Percentiles rank a stretch among this genome's conserved stretches.
These are phyloP conservation scores for Choanephora cucurbitarum DNA, from an alignment of 371 early-diverging fungal genomes.

Conservation along the genomic window DNA sequence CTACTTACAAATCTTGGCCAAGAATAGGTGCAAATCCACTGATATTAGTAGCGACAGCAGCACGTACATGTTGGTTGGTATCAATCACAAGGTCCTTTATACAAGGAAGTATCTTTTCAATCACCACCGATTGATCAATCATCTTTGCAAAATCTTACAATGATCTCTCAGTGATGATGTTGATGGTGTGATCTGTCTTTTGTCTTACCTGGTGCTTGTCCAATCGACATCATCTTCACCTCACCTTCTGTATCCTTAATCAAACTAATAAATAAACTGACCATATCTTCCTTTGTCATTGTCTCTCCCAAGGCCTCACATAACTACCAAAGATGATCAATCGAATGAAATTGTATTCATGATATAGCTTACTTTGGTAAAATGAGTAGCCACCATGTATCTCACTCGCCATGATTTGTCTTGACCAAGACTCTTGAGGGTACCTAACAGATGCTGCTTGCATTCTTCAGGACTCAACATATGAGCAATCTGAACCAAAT, in stretches of 20 bases:
- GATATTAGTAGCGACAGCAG: slow-evolving; percentile 93
- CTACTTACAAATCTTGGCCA: slow-evolving; percentile 83
- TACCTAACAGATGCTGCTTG: slow-evolving; percentile 71
- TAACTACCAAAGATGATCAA: slow-evolving; percentile 15
- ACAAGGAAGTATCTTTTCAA: slow-evolving; percentile 85
- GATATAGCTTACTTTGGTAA: slow-evolving; percentile 67
- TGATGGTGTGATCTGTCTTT: not conserved
- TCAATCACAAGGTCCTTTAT: slow-evolving; percentile 93
- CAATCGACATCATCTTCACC: slow-evolving; percentile 89
- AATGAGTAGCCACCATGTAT: slow-evolving; percentile 96
- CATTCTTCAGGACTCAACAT: slow-evolving; percentile 77
- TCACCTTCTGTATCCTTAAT: slow-evolving; percentile 97
- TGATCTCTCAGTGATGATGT: not conserved
- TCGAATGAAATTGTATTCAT: not conserved
- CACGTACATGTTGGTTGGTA: slow-evolving; percentile 95
- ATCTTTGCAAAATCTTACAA: slow-evolving; percentile 65
- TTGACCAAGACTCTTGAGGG: slow-evolving; percentile 74
- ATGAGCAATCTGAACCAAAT: slow-evolving; percentile 86
- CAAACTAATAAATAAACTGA: slow-evolving; percentile 59
- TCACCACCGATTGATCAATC: slow-evolving; percentile 77
- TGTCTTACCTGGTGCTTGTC: slow-evolving; percentile 77
- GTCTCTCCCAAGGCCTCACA: slow-evolving; percentile 40
- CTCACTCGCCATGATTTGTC: slow-evolving; percentile 98
- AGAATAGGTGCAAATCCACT: slow-evolving; percentile 93
- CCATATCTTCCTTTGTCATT: slow-evolving; percentile 42